phyloP scores from a whole-genome alignment of 1,139 yeast species.

The Yamadazyma dendronema region DNA sequence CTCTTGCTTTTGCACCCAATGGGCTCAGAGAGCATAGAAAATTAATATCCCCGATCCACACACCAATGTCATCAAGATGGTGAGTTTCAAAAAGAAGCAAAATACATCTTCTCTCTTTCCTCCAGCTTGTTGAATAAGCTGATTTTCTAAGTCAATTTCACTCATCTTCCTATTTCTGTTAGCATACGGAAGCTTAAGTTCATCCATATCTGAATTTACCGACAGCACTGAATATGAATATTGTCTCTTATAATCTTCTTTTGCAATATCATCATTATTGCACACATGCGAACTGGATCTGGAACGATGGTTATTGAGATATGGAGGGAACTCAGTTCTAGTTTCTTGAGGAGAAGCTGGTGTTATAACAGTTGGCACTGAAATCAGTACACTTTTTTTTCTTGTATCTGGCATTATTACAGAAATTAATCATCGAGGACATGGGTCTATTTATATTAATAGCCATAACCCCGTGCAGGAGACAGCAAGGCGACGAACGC shows the following conservation, averaged over 20 bases:
- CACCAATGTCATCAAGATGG: conserved; percentile 29
- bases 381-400: background rate
- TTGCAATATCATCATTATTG: background rate
- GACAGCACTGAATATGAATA: conserved; percentile 12
- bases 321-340: background rate
- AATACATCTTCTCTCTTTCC: conserved; percentile 36
- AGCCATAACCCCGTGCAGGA: background rate
- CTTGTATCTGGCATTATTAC: background rate
- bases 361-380: background rate
- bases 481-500: background rate
- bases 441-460: background rate
- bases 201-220: conserved; percentile 10
- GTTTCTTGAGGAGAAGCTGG: background rate
- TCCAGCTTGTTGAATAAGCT: conserved; percentile 39
- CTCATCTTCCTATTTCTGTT: conserved; percentile 20
- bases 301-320: conserved; percentile 5
- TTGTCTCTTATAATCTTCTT: conserved; percentile 7
- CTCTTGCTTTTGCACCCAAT: background rate
- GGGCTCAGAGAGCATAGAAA: conserved; percentile 29
- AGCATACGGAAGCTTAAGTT: conserved; percentile 7
- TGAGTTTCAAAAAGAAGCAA: conserved; percentile 31
- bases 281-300: conserved; percentile 10
- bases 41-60: conserved; percentile 36
- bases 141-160: conserved; percentile 37
- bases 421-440: background rate